Base-by-base conservation (phyloP, 2,329 filamentous ascomycete species). In the Coniochaeta prunicola region DNA sequence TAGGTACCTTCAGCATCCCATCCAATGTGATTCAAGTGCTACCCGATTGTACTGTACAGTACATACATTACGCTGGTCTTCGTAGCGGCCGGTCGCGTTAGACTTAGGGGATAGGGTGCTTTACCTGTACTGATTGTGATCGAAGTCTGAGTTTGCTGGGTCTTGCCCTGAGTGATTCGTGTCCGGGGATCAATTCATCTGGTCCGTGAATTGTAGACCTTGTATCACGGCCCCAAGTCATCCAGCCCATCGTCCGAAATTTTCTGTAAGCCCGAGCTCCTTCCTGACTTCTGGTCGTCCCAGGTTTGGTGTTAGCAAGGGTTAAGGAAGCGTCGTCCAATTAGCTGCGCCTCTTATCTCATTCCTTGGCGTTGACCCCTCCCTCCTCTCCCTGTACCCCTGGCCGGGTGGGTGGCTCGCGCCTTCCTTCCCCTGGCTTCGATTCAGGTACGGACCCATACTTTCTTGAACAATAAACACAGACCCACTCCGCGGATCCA, bases 371-470 rank as follows among this genome's bases (percentile, higher is more conserved):
- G 7, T 21, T 24, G 26, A 45, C 19, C 40, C 40, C 40, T 24
- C 45, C 45, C 17, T 9, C 36, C 36, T 5, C 17, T 34, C 31
- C 31, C n/a, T 45, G 2, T 26, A 50, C 45, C 45, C 45, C 45
- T 50, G 45, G n/a, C 9, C 5, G 2, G 19, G 19, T 5, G 7
- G 40, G 40, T 45, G 40, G 40, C n/a, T 50, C 24, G 45, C 45
- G 21, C 45, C 45, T 50, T 50, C 45, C 13, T 50, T 50, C 45
- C 45, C 45, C 45, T 50, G 45, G 12, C 28, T 15, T 34, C 30
- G 53, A 55, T 55, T 55, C 53, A 55, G 53, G 53, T 36, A 55
- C 53, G 7, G 53, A 50, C 26, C 45, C 45, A 30, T 26, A 17
- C 13, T 50, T 30, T 28, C 13, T 50, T 30, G 10, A 9, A 5